Conservation (phyloP, 768 basidiomycete species). For the Candolleomyces efflorescens region DNA sequence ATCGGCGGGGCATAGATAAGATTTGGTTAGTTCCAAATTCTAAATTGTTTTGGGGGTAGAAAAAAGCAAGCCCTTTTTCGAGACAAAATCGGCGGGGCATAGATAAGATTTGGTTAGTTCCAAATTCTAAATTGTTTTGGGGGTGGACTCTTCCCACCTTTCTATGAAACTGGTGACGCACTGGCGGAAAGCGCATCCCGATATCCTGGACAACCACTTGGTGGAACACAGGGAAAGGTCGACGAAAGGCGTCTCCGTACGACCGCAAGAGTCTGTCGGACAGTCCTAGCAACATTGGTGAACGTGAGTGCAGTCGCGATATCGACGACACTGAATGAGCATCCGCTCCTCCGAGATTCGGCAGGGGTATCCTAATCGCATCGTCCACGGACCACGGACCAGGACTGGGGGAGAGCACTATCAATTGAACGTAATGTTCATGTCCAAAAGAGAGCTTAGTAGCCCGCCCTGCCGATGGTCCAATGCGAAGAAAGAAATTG, state of each 20-base stretch:
- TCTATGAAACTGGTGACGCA: not conserved
- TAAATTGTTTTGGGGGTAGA: not conserved
- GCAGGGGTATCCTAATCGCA: no score
- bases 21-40: not conserved
- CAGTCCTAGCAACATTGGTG: conserved; percentile 1
- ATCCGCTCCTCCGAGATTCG: no score
- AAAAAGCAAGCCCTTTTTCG: not conserved
- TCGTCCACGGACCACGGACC: not conserved
- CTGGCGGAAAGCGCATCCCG: not conserved
- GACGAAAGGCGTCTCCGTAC: not conserved
- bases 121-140: conserved; percentile 1
- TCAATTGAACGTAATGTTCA: not conserved
- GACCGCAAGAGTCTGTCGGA: not conserved
- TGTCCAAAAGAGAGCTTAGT: not conserved
- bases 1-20: not conserved
- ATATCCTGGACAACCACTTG: conserved; percentile 1
- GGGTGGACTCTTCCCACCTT: not conserved
- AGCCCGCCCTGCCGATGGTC: no score
- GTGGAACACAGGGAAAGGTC: not conserved
- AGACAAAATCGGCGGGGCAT: not conserved
- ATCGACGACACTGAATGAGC: not conserved
- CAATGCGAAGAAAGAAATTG: no score
- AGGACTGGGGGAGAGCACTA: not conserved
- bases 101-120: not conserved
- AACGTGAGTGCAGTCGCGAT: conserved; percentile 5